Evolutionary conservation across 202 grass and related monocot species (phyloP), one percentile per base, ranked within the genome.

Genomic region (Alloteropsis angusta): DNA sequence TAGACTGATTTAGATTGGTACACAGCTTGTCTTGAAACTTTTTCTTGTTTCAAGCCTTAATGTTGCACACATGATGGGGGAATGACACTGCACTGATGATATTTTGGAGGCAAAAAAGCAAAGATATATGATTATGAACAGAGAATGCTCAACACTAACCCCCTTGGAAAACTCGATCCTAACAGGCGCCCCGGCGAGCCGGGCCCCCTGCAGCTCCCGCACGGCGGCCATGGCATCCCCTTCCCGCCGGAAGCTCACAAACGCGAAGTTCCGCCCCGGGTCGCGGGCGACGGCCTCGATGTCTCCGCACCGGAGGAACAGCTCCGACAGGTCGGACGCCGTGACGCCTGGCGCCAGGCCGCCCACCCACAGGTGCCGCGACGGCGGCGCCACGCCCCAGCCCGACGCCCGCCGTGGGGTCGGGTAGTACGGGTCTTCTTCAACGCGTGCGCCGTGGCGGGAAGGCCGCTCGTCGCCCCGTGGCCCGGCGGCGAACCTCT

Each of bases 131-230:
- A 35, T 60, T 60, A 78, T 60, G 65, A 49, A 86, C 75, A 78
- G 35, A 84, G 83, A 72, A 79, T 85, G 53, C 53, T 94, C 82
- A 85, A 82, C 63, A 98, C 95, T 95, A 91, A 95, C 92, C 95
- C 92, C 95, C 87, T 98, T 95, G 77, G 92, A 89, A 93, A 95
- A 98, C 75, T 98, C 92, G 74, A 98, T 92, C 83, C 88, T 98
- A 94, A 98, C 41, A 44, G 85, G 71, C 46, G 68, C 72, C 48
- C 89, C 89, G 23, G 72, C 83, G 36, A 98, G 36, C 38, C 62
- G 77, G 76, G 38, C 43, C 18, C 95, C 95, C 71, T 93, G 95
- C 21, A 98, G 89, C 34, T 78, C 83, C 68, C 68, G 81, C 59
- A 89, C 65, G 0, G 95, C 95, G 1, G 83, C 83, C 16, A 89